A percentile compares a stretch with the other conserved stretches of the same genome.
Evolutionary conservation across 768 basidiomycete species (phyloP).

Genomic region (Mrakia blollopis): DNA sequence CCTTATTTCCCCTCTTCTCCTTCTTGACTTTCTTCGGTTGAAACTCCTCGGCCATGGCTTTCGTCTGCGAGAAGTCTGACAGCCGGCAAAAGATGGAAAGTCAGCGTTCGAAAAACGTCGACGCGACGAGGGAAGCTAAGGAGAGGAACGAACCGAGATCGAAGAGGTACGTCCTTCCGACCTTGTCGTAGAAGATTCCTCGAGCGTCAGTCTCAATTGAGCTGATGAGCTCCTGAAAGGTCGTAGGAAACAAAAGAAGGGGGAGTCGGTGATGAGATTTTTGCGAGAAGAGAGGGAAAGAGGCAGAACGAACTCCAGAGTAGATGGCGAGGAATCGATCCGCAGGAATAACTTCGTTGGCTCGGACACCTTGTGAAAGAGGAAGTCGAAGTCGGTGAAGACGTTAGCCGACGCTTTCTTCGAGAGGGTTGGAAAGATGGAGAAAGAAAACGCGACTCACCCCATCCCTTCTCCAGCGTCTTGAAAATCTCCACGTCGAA

Average conservation of each 20-base stretch:
- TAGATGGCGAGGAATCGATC: slow-evolving; percentile 6
- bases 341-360: neutral
- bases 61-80: neutral
- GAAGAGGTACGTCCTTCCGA: neutral
- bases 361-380: neutral
- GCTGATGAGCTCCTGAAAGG: neutral
- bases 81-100: neutral
- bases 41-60: neutral
- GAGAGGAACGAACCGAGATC: neutral
- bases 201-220: neutral
- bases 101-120: neutral
- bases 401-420: no score
- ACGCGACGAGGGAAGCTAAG: neutral
- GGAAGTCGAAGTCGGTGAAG: neutral
- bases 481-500: slow-evolving; percentile 7
- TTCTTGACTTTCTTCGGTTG: neutral
- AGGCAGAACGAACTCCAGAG: neutral
- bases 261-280: neutral
- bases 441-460: neutral
- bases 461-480: slow-evolving; percentile 7
- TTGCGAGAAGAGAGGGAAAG: neutral
- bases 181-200: slow-evolving; percentile 1
- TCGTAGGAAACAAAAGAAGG: neutral
- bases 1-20: neutral
- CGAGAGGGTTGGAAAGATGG: neutral